Conservation (phyloP, 139 green algal genomes). For the Chlorella sp. region DNA sequence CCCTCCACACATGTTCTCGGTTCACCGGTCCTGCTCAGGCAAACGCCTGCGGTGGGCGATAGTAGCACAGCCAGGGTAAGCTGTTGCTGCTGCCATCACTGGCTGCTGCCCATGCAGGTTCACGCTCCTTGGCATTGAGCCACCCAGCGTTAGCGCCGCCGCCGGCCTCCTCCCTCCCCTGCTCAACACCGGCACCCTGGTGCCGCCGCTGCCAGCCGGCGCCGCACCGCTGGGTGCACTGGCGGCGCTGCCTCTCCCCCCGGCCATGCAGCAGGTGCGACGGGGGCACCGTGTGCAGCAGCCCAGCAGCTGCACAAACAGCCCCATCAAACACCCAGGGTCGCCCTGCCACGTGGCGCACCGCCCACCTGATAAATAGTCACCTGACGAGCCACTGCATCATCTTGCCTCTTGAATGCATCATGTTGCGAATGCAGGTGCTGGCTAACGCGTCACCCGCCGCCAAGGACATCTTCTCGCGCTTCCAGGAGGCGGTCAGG, state of each 20-base stretch:
- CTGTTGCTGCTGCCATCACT: too few species aligned
- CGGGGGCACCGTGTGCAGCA: background rate
- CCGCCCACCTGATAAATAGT: too few species aligned
- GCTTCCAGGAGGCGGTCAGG: background rate
- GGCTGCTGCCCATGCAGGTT: too few species aligned
- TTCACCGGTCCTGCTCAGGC: too few species aligned
- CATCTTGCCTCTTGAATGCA: too few species aligned
- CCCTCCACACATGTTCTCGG: too few species aligned
- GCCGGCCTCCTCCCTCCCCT: background rate
- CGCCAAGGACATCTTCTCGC: conserved; percentile 3
- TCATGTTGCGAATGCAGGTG: too few species aligned
- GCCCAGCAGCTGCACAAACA: background rate
- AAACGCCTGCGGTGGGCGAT: too few species aligned
- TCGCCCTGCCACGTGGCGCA: too few species aligned
- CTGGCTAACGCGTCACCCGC: background rate
- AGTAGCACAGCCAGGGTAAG: too few species aligned
- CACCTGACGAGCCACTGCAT: too few species aligned
- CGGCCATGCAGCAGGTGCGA: background rate
- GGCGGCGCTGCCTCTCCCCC: background rate
- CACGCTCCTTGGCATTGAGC: conserved; percentile 1
- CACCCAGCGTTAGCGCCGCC: background rate
- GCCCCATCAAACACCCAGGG: too few species aligned
- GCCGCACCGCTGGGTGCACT: background rate
- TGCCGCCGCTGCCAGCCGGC: conserved; percentile 1
- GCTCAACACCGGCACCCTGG: background rate